Evolutionary conservation across 352 stramenopile genomes (phyloP), one percentile per base, ranked within the genome.

Genomic region (Phytophthora fragariae): DNA sequence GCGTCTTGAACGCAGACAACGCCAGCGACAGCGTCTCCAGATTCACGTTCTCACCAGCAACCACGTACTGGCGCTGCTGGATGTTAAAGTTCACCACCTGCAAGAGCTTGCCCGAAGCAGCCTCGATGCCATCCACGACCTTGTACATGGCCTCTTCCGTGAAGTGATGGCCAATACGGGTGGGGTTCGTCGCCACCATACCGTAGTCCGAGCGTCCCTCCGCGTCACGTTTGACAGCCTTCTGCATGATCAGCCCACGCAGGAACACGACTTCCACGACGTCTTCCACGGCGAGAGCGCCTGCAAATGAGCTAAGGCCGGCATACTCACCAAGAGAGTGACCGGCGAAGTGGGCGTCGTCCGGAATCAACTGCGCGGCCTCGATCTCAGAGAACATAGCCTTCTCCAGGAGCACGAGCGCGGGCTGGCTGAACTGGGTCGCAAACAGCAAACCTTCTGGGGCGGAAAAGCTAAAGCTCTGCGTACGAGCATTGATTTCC

Each of bases 21-120:
- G 79, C 78, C 31, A 92, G 75, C 5, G 87, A 93, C 35, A 97
- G 69, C 19, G 89, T 88, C 70, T 96, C 89, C 3, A 97, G 77
- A 63, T 93, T 96, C 10, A 91, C 82, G 21, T 92, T 88, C 29
- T 96, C 86, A 37, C 90, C 90, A 17, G 91, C 90, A 29, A 97
- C 85, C 11, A 97, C 91, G 62, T 97, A 97, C 80, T 97, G 91
- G 6, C 75, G 72, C 66, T 88, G 84, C 62, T 94, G 79, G 10
- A 97, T 85, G 78, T 97, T 97, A 63, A 92, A 96, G 75, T 97
- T 97, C 50, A 97, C 90, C 3, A 97, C 86, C 61, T 97, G 91
- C 6, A 95, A 73, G 9, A 97, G 76, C 75, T 95, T 90, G 12
- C 79, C 76, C 0, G 84, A 93, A 12, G 79, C 75, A 21, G 72